Conservation (phyloP, 2,329 filamentous ascomycete species). For the Diaporthe amygdali region DNA sequence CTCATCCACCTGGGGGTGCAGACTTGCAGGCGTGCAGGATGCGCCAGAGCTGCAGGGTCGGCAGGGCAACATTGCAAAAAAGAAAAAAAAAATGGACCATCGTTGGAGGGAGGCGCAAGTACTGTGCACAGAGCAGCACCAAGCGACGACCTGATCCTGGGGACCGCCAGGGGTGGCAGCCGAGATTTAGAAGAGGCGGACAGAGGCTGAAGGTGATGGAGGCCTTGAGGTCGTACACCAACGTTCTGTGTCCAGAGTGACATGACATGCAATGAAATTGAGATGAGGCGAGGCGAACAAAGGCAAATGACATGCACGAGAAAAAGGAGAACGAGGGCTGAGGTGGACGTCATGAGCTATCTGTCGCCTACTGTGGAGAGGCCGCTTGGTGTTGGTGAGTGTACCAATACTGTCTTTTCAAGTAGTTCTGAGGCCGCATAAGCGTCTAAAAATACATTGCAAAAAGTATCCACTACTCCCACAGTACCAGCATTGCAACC, state of each 20-base stretch:
- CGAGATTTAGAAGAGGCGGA: neutral
- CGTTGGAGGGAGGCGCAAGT: neutral
- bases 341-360: neutral
- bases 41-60: neutral
- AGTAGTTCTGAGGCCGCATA: neutral
- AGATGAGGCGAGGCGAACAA: neutral
- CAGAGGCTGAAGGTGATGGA: constrained; percentile 5
- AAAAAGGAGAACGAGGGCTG: neutral
- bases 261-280: neutral
- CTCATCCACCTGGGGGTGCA: neutral
- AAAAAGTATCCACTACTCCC: neutral
- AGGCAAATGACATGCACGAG: constrained; percentile 1
- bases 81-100: neutral
- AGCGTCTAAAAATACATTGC: neutral
- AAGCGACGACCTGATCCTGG: constrained; percentile 6
- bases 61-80: neutral
- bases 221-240: neutral
- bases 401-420: neutral
- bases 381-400: neutral
- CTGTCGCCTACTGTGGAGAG: neutral
- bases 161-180: constrained; percentile 1
- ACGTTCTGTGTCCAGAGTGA: neutral
- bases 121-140: neutral
- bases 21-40: neutral
- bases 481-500: neutral